Evolutionary conservation across 257 asterid genomes (phyloP), one percentile per base, ranked within the genome.

Genomic region (Nyctanthes arbortristis): DNA sequence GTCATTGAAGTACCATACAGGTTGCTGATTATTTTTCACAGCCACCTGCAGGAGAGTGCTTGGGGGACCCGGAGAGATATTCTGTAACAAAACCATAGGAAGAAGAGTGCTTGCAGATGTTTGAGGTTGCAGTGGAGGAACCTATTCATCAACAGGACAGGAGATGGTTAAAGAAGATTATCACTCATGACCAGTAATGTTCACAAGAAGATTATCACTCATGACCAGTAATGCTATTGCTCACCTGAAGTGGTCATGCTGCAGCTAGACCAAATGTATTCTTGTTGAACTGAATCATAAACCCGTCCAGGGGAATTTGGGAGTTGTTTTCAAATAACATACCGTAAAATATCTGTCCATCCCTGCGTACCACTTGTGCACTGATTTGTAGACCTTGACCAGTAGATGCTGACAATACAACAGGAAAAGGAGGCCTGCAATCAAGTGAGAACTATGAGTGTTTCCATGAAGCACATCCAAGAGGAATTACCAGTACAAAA

Each of bases 241-340:
- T 54, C 75, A 94, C 99, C 97, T 88, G 96, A 79, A 94, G 92
- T 30, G 96, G 93, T 71, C 80, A 96, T 70, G 82, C 88, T 62
- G 98, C 93, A 22, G 98, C 95, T 68, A 94, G 95, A 63, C 99
- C 99, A 78, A 94, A 91, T 33, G 98, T 86, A 77, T 89, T 93
- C 87, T 91, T 94, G 88, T 94, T 94, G 81, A 94, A 94, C 79
- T 94, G 99, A 79, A 94, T 91, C 98, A 94, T 88, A 70, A 94
- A 94, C 37, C 99, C 98, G 72, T 94, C 99, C 63, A 94, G 92
- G 29, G 95, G 84, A 69, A 72, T 57, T 78, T 84, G 93, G 61
- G 97, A 64, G 81, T 84, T 84, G 81, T 94, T 94, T 83, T 92
- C 97, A 69, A 94, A 88, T 70, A 88, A 60, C 99, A 94, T 91